These are phyloP conservation scores for Aquanectria penicillioides DNA, from an alignment of 2,329 filamentous ascomycete species.

Conservation along the genomic window DNA sequence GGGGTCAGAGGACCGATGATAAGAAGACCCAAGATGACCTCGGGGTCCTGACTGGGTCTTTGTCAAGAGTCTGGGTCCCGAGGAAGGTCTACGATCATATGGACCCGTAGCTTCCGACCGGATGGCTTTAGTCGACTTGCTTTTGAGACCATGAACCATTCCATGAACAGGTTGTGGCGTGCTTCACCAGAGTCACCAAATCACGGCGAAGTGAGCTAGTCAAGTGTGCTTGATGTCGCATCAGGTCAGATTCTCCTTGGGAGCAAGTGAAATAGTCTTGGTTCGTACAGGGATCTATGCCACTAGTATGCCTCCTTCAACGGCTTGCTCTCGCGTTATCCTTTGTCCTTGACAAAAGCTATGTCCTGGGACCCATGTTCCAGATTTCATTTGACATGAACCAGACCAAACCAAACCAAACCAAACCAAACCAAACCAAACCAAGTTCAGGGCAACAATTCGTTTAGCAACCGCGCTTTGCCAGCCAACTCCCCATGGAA, in stretches of 20 bases:
- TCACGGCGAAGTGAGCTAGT: too few species aligned
- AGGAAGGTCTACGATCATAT: background rate
- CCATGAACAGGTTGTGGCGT: too few species aligned
- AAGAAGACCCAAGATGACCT: conserved; percentile 15
- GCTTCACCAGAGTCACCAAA: background rate
- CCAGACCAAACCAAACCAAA: too few species aligned
- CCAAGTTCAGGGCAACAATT: too few species aligned
- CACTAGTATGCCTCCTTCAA: background rate
- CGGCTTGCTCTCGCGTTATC: background rate
- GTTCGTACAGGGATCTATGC: background rate
- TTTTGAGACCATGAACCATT: too few species aligned
- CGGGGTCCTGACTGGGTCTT: background rate
- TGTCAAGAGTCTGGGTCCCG: background rate
- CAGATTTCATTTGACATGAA: too few species aligned
- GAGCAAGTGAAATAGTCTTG: background rate
- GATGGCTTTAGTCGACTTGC: background rate
- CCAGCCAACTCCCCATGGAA: conserved; percentile 4
- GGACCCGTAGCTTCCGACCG: conserved; percentile 16
- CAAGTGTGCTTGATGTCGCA: too few species aligned
- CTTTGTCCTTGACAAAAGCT: background rate
- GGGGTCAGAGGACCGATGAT: conserved; percentile 37
- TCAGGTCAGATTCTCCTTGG: too few species aligned
- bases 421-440: background rate
- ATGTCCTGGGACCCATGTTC: background rate
- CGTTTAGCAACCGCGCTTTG: background rate